Base-by-base conservation (phyloP, 768 basidiomycete species). In the Pleurotus salmoneostramineus region DNA sequence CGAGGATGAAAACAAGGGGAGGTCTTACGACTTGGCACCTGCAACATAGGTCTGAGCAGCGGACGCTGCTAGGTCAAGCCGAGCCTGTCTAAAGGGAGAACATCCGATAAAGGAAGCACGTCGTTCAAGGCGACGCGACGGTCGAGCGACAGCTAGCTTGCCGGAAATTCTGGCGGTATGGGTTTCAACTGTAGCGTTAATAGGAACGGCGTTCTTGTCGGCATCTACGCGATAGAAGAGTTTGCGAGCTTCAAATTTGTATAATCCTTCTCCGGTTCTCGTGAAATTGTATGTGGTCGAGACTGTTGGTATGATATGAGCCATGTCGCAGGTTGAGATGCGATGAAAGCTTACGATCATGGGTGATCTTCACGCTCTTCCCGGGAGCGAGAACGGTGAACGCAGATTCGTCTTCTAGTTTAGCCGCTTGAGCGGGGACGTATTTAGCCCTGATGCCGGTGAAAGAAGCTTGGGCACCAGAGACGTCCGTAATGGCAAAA, bases 211-310 rank as follows among this genome's bases (percentile, higher is more conserved):
- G 14, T 68, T 63, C 32, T 67, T 67, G 43, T 64, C 64, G 40
- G 67, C 63, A 56, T 76, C 72, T 61, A 81, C 71, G 56, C 71
- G 59, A 66, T 73, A 71, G 70, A 82, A 81, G 35, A 69, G 67
- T 60, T 76, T 75, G 44, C 68, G 67, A 10, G 77, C 71, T 50
- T 72, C 72, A 57, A 80, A 67, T 36, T 69, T 66, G 67, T 80
- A 83, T 12, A 66, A 59, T 15, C 74, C 77, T 50, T 65, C 71
- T 50, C 77, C 74, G 3, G 73, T 62, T 21, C 56, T 48, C n/a
- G 73, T 75, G 65, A 82, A 81, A 67, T 80, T 77, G 68, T 82
- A 83, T 0, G 78, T 75, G 42, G 71, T 60, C 42, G 73, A 72
- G 33, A 82, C 80, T 81, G 56, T 17, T n/a, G 21, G 14, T 59